Evolutionary conservation across 768 basidiomycete species (phyloP).

Genomic region (Neoboletus subvelutipes): DNA sequence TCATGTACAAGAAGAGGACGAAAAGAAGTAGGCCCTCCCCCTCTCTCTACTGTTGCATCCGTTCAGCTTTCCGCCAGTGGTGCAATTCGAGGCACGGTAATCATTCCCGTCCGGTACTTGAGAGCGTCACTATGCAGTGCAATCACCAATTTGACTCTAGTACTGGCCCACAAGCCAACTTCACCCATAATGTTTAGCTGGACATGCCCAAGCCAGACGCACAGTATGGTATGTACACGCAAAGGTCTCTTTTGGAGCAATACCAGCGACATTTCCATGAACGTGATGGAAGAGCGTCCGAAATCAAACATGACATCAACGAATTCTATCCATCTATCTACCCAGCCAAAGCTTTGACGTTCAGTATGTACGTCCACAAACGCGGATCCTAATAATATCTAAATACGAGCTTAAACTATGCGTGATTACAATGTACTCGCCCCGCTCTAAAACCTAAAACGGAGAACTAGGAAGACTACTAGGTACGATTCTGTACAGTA

Average conservation of each 20-base stretch:
- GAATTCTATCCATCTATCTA: background rate
- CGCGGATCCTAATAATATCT: slow-evolving; percentile 1
- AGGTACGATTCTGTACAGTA: slow-evolving; percentile 13
- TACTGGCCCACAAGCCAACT: background rate
- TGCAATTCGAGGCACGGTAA: slow-evolving; percentile 35
- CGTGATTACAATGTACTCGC: slow-evolving; percentile 14
- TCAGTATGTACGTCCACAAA: background rate
- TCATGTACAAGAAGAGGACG: slow-evolving; percentile 98
- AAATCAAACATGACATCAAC: background rate
- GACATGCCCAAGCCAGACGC: background rate
- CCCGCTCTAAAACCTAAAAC: background rate
- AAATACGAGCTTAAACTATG: slow-evolving; percentile 23
- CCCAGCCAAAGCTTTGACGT: background rate
- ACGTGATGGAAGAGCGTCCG: background rate
- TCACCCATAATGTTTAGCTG: background rate
- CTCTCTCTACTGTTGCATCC: background rate
- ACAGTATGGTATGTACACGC: background rate
- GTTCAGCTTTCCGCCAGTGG: slow-evolving; percentile 25
- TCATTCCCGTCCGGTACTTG: background rate
- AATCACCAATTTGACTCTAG: background rate
- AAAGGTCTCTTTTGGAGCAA: background rate
- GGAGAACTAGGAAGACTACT: background rate
- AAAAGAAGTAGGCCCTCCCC: slow-evolving; percentile 72
- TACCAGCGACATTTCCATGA: background rate
- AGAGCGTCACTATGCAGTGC: background rate